Conservation (phyloP, 164 flowering plant species). For the Aristolochia californica region DNA sequence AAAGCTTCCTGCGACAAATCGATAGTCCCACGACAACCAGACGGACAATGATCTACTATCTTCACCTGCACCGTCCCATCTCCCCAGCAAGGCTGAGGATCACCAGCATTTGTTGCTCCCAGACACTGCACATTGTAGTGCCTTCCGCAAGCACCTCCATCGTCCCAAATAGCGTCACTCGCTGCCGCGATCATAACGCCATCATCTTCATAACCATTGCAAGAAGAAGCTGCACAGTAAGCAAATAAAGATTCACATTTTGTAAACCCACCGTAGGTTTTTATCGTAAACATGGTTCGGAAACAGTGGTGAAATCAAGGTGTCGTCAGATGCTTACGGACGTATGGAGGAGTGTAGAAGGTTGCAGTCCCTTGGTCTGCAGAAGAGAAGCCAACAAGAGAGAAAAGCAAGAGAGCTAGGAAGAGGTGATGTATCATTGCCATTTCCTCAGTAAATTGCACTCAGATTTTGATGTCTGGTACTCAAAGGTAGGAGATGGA, state of each 20-base stretch:
- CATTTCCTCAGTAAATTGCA: too few species aligned
- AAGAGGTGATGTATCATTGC: too few species aligned
- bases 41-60: slow-evolving; percentile 16
- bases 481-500: too few species aligned
- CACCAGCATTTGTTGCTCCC: slow-evolving; percentile 6
- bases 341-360: slow-evolving; percentile 21
- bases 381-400: slow-evolving; percentile 6
- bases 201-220: slow-evolving; percentile 6
- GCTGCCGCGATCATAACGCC: slow-evolving; percentile 15
- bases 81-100: slow-evolving; percentile 9
- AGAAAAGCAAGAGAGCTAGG: slow-evolving; percentile 2
- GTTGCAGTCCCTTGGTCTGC: slow-evolving; percentile 21
- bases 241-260: too few species aligned
- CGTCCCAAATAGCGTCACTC: slow-evolving; percentile 9
- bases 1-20: slow-evolving; percentile 32
- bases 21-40: slow-evolving; percentile 19
- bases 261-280: too few species aligned
- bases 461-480: too few species aligned
- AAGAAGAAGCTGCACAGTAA: slow-evolving; percentile 9
- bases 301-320: too few species aligned
- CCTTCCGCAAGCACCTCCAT: slow-evolving; percentile 11
- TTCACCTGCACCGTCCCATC: slow-evolving; percentile 6
- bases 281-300: too few species aligned
- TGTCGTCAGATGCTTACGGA: too few species aligned
- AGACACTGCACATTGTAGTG: slow-evolving; percentile 9